phyloP scores from a whole-genome alignment of 2,329 filamentous ascomycete species.

The Chrysosporium queenslandicum region DNA sequence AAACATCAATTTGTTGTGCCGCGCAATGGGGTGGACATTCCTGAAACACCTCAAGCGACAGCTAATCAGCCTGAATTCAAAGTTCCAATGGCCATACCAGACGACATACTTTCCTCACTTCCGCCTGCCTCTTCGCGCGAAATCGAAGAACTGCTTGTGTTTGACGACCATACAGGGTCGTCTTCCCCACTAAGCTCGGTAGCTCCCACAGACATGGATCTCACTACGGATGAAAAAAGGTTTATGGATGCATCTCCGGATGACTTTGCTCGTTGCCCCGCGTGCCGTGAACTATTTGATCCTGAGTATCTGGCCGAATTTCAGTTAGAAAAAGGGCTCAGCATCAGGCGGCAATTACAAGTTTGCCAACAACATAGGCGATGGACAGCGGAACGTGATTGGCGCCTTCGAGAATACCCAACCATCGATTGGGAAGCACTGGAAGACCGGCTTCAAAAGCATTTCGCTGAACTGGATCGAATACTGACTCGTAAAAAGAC shows the following conservation, averaged over 20 bases:
- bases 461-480: constrained; percentile 47
- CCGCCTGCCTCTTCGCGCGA: constrained; percentile 19
- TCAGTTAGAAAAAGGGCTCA: constrained; percentile 17
- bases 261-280: constrained; percentile 47
- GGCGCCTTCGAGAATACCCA: constrained; percentile 53
- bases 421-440: constrained; percentile 58
- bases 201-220: constrained; percentile 18
- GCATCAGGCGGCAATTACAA: constrained; percentile 40
- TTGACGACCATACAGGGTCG: constrained; percentile 21
- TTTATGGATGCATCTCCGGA: constrained; percentile 14
- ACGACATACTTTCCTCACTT: constrained; percentile 22
- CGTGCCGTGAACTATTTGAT: constrained; percentile 55
- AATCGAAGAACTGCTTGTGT: constrained; percentile 14
- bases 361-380: constrained; percentile 58
- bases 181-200: constrained; percentile 27
- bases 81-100: constrained; percentile 21
- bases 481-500: constrained; percentile 39
- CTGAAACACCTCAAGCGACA: background rate
- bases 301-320: constrained; percentile 46
- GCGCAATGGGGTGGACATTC: background rate
- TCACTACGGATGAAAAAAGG: constrained; percentile 17
- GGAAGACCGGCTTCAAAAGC: constrained; percentile 47
- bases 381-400: constrained; percentile 43
- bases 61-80: constrained; percentile 19
- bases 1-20: constrained; percentile 3